These are phyloP conservation scores for Penicillium brevicompactum DNA, from an alignment of 2,329 filamentous ascomycete genomes.

Conservation along the genomic window DNA sequence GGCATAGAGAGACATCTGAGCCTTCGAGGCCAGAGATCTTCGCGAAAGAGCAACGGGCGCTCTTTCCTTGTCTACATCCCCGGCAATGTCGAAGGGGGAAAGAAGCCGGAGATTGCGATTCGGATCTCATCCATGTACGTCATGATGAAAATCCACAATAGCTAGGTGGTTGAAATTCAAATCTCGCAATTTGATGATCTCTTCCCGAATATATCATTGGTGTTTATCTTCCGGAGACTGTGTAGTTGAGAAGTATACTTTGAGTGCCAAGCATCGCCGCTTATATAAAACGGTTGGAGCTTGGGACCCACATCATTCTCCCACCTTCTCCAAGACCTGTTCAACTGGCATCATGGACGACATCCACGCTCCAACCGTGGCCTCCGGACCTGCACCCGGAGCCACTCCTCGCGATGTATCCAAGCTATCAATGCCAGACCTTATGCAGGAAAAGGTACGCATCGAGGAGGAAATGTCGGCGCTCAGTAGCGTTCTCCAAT, in stretches of 20 bases:
- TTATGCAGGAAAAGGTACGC: conserved; percentile 80
- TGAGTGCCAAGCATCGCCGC: conserved; percentile 17
- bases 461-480: conserved; percentile 86
- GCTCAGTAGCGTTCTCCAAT: conserved; percentile 82
- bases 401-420: conserved; percentile 60
- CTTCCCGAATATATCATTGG: not conserved
- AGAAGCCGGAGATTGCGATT: conserved; percentile 17
- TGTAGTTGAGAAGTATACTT: conserved; percentile 2
- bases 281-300: conserved; percentile 17
- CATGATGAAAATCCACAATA: conserved; percentile 12
- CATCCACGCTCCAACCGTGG: conserved; percentile 69
- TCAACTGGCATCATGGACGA: conserved; percentile 57
- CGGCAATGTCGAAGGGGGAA: not conserved
- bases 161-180: conserved; percentile 18
- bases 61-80: conserved; percentile 1
- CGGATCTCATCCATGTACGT: conserved; percentile 28
- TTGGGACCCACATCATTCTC: conserved; percentile 21
- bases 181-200: not conserved
- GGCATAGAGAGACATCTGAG: conserved; percentile 14
- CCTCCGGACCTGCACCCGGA: conserved; percentile 74
- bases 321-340: conserved; percentile 41
- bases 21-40: not conserved
- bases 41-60: not conserved
- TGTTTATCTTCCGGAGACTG: not conserved
- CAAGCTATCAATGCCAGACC: conserved; percentile 72